A percentile compares a stretch with the other conserved stretches of the same genome.
phyloP scores from a whole-genome alignment of 2,329 filamentous ascomycete genomes.

The Arthrobotrys sinensis region DNA sequence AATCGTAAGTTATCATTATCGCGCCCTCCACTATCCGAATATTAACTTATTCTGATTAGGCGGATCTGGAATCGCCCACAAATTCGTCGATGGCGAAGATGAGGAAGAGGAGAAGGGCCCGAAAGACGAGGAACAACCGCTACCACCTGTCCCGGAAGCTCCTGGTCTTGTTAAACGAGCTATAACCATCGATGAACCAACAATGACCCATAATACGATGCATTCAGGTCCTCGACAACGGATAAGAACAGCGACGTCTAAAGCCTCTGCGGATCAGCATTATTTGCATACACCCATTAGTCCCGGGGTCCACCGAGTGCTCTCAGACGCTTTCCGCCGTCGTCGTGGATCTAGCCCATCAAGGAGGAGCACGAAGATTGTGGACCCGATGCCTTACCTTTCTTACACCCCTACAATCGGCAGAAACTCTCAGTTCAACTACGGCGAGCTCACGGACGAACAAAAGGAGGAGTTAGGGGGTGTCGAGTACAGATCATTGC shows the following conservation, averaged over 20 bases:
- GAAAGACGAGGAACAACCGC: conserved; percentile 41
- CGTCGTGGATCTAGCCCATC: conserved; percentile 72
- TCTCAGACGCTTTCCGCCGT: conserved; percentile 61
- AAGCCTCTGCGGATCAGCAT: conserved; percentile 44
- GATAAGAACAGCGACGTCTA: conserved; percentile 19
- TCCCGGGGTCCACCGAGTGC: conserved; percentile 59
- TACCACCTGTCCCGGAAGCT: conserved; percentile 62
- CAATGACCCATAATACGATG: conserved; percentile 63
- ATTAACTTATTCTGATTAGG: conserved; percentile 18
- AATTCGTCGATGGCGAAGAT: conserved; percentile 25
- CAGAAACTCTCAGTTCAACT: conserved; percentile 89
- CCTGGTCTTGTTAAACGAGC: conserved; percentile 64
- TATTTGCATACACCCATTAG: conserved; percentile 35
- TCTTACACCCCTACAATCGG: conserved; percentile 94
- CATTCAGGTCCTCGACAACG: conserved; percentile 42
- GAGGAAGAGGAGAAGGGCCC: conserved; percentile 40
- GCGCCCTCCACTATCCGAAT: not conserved
- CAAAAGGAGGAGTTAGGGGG: conserved; percentile 95
- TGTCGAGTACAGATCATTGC: conserved; percentile 94
- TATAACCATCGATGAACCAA: conserved; percentile 71
- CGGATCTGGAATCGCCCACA: conserved; percentile 48
- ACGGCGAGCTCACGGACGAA: conserved; percentile 81
- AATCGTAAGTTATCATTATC: conserved; percentile 35
- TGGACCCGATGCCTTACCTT: conserved; percentile 83
- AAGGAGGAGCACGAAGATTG: conserved; percentile 67